A percentile compares a stretch with the other conserved stretches of the same genome.
phyloP scores from a whole-genome alignment of 257 asterid species.

The Vinca minor region DNA sequence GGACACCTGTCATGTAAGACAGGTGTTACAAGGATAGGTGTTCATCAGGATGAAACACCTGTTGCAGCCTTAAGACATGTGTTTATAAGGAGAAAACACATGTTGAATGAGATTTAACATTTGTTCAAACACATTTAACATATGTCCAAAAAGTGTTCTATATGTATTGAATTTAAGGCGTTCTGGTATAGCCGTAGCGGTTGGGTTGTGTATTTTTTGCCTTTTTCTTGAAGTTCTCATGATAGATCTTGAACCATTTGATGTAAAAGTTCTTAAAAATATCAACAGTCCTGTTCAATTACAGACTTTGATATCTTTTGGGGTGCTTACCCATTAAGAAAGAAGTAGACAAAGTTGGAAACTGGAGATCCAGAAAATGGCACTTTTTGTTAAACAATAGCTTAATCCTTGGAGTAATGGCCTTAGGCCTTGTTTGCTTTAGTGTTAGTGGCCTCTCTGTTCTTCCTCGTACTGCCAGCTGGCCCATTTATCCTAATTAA shows the following conservation, averaged over 20 bases:
- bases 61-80: too few species aligned
- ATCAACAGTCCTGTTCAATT: conserved; percentile 20
- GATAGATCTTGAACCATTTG: not conserved
- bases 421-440: not conserved
- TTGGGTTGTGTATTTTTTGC: conserved; percentile 21
- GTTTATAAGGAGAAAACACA: too few species aligned
- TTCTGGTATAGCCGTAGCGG: too few species aligned
- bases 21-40: too few species aligned
- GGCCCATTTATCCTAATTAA: too few species aligned
- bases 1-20: too few species aligned
- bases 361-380: not conserved
- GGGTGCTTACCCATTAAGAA: conserved; percentile 65
- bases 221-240: conserved; percentile 31
- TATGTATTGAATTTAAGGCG: too few species aligned
- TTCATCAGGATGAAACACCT: too few species aligned
- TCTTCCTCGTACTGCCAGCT: not conserved
- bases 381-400: not conserved
- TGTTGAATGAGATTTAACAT: too few species aligned
- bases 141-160: too few species aligned
- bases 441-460: not conserved
- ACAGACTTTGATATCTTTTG: not conserved
- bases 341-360: conserved; percentile 14
- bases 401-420: conserved; percentile 3
- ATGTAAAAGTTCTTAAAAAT: conserved; percentile 1
- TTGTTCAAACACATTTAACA: too few species aligned